Evolutionary conservation across 2,329 filamentous ascomycete genomes (phyloP), one percentile per base, ranked within the genome.

Genomic region (Curvularia spicifera): DNA sequence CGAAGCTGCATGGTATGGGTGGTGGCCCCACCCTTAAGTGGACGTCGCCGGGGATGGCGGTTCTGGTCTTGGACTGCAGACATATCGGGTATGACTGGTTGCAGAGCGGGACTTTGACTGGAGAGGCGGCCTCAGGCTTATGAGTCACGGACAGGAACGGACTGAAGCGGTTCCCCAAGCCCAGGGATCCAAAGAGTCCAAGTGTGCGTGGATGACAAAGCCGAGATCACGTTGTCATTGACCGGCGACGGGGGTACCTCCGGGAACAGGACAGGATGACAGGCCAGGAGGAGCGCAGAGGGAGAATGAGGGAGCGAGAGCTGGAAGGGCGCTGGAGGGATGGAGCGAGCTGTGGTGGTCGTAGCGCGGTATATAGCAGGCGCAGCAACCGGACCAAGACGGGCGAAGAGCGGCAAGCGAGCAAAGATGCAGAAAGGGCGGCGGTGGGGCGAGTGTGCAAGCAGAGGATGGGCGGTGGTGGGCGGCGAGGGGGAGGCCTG

Each of bases 11-110:
- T 79, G 71, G 72, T 74, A 72, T 70, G 74, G 66, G 71, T 77
- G 73, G 74, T 63, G 66, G 65, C 62, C 47, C 68, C 67, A 56
- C 67, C 69, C 71, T 78, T 78, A 74, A 71, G 61, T 78, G 79
- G 75, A 48, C 79, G 78, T 67, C 80, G 80, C 66, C 80, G 80
- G 67, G 80, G 80, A 65, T 82, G 74, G 62, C 71, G 71, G 59
- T 72, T 80, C 62, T 81, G 73, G 59, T 70, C 69, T 57, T 73
- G 71, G 69, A 76, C 61, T 60, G 71, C 66, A 55, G 74, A 74
- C 76, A 78, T 78, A 66, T 63, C 73, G 69, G 57, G 39, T 69
- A 65, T 76, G 73, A 77, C 71, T 77, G 70, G 70, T 51, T 61
- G 58, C 58, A 59, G 63, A 66, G 61, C 59, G 55, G 62, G 63